Percentiles rank a stretch among this genome's conserved stretches.
These are phyloP conservation scores for Venturia carpophila DNA, from an alignment of 2,329 filamentous ascomycete species.

Conservation along the genomic window DNA sequence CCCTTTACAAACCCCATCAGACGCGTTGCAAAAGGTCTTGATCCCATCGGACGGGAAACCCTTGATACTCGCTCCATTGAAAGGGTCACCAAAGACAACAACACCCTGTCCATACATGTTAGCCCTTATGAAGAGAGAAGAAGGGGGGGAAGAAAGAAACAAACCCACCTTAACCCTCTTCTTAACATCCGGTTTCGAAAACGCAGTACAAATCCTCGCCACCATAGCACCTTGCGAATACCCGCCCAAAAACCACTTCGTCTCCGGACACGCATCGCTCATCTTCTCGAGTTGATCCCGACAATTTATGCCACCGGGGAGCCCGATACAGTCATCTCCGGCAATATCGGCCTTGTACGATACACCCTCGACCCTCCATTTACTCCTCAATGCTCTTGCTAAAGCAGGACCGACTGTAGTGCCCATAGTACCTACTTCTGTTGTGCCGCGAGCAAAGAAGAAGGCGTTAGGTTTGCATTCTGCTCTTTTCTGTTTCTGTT, in stretches of 20 bases:
- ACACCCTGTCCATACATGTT: neutral
- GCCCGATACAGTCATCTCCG: constrained; percentile 7
- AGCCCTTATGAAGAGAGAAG: too few species aligned
- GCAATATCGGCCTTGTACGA: constrained; percentile 13
- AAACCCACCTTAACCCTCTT: neutral
- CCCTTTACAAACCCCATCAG: constrained; percentile 13
- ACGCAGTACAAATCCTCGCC: neutral
- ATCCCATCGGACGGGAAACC: neutral
- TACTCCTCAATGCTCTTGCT: neutral
- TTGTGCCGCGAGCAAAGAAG: constrained; percentile 17
- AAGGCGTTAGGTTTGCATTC: constrained; percentile 12
- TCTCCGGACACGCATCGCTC: constrained; percentile 9
- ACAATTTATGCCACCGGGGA: neutral
- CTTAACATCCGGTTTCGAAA: neutral
- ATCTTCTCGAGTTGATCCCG: neutral
- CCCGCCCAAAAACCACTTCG: constrained; percentile 13
- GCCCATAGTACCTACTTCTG: constrained; percentile 15
- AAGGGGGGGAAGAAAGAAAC: too few species aligned
- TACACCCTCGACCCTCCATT: constrained; percentile 15
- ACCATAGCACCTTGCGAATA: constrained; percentile 16
- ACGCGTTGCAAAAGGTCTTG: constrained; percentile 14
- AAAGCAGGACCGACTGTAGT: constrained; percentile 11
- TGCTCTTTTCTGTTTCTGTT: neutral
- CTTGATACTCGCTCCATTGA: constrained; percentile 9
- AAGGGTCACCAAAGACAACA: constrained; percentile 16